A percentile compares a stretch with the other conserved stretches of the same genome.
Evolutionary conservation across 192 early-diverging fungal species (phyloP).

Genomic region (Thoreauomyces humboldtii): DNA sequence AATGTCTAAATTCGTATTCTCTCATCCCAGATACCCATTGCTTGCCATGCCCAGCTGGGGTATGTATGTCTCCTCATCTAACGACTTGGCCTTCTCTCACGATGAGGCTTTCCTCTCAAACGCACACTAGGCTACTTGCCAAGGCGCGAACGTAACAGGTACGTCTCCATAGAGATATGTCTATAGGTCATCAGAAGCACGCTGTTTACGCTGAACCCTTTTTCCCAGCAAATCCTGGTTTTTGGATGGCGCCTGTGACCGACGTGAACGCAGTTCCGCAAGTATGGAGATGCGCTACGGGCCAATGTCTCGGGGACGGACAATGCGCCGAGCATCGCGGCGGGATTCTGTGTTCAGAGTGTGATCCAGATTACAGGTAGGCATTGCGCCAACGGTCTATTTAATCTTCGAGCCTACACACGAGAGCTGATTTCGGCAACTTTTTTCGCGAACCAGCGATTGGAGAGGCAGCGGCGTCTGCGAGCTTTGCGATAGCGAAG

Average conservation of each 20-base stretch:
- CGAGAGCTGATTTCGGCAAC: too few species aligned
- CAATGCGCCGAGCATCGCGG: constrained; percentile 11
- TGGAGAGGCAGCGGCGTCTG: constrained; percentile 19
- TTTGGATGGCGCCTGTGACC: constrained; percentile 12
- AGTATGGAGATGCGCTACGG: constrained; percentile 21
- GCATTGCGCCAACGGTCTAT: not conserved
- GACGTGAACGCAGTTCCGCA: not conserved
- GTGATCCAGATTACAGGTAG: constrained; percentile 17
- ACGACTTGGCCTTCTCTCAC: not conserved
- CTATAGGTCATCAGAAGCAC: not conserved
- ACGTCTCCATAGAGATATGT: not conserved
- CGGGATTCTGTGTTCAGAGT: constrained; percentile 18
- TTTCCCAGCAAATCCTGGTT: constrained; percentile 10
- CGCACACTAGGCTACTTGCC: not conserved
- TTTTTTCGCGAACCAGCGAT: constrained; percentile 3
- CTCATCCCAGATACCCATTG: constrained; percentile 11
- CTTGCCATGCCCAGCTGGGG: constrained; percentile 17
- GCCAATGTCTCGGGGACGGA: constrained; percentile 12
- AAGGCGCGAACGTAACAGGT: constrained; percentile 17
- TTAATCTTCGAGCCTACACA: too few species aligned
- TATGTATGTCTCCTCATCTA: not conserved
- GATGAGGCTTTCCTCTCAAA: not conserved
- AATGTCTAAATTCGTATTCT: constrained; percentile 11
- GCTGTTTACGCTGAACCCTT: not conserved
- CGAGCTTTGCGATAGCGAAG: constrained; percentile 15